Base-by-base conservation (phyloP, 2,329 filamentous ascomycete genomes). In the Aspergillus viridinutans region DNA sequence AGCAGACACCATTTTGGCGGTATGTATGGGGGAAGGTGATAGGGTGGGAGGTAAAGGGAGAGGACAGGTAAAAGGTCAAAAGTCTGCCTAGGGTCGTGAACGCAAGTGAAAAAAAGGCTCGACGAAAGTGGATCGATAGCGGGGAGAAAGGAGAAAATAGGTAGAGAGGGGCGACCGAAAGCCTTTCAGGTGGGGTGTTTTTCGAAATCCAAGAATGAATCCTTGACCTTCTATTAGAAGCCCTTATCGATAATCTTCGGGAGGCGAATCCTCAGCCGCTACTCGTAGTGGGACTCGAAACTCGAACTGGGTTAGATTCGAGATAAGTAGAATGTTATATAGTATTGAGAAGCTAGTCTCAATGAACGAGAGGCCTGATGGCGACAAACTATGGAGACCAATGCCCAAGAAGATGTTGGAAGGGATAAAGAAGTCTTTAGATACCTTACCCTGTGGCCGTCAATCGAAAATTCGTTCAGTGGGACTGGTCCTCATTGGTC, bases 1-100 rank as follows among this genome's bases (percentile, higher is more conserved):
- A 71, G 85, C 84, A 69, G 85, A 87, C 65, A 87, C 84, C 85
- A 87, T 87, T 50, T 62, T 77, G 71, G 59, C 64, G 64, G 59
- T 58, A 57, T 53, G 38, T 54, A 56, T 51, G 58, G 58, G 60
- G 38, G 43, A 32, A 40, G 57, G 47, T 47, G 55, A 55, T 57
- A 49, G 50, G 57, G 25, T 38, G 56, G 52, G 53, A 55, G 53
- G 53, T 58, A 57, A 49, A 52, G 50, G 57, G 57, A 50, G 56
- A 61, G 55, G 52, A 57, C 59, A 59, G 54, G 62, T 60, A 63
- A 58, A 65, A 60, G 61, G 60, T 66, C 61, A 64, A 65, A 66
- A 66, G 58, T 57, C 58, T 60, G 61, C 49, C 54, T 59, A 58
- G 38, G 56, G 55, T 54, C 49, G 52, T 48, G 58, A 52, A 54